Evolutionary conservation across 108 stramenopile species (phyloP), one percentile per base, ranked within the genome.

Genomic region (Skeletonema grethae): DNA sequence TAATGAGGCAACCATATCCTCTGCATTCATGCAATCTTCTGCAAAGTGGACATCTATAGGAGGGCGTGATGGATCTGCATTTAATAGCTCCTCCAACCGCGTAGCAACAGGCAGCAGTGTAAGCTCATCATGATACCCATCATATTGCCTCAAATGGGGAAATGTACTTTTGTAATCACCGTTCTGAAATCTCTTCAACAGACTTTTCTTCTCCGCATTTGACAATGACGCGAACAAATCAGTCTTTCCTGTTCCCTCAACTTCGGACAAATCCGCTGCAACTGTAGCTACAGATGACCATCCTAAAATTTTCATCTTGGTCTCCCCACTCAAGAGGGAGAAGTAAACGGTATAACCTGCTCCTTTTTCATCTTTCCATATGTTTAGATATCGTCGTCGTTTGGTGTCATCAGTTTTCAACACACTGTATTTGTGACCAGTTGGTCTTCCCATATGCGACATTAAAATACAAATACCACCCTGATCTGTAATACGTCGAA

Each of bases 371-470:
- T 85, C 79, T 67, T 74, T 66, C 55, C 85, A 88, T 72, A 86
- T 82, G 71, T 85, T 82, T 11, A 86, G 77, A 43, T 70, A 50
- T 43, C 83, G 30, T 41, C 10, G 36, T 22, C 53, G 39, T 48
- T 72, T 61, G 15, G 61, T 38, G 10, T 66, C 39, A n/a, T 56
- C 29, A 29, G 13, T n/a, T 9, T 22, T 59, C 31, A 79, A 35
- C 28, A 56, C 64, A 13, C 41, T 11, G 48, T 57, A 53, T 15
- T 72, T 79, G 45, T 79, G 70, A 7, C 77, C 87, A 18, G 85
- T 94, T 63, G 96, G 96, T 34, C 94, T 81, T 9, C 96, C 96
- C 82, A 93, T 78, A 75, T 97, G 96, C n/a, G 85, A 82, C 61
- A 83, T 71, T 16, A 97, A 43, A 57, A 92, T 86, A 45, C 88